Base-by-base conservation (phyloP, 345 rosid species). In the Rhizophora apiculata region DNA sequence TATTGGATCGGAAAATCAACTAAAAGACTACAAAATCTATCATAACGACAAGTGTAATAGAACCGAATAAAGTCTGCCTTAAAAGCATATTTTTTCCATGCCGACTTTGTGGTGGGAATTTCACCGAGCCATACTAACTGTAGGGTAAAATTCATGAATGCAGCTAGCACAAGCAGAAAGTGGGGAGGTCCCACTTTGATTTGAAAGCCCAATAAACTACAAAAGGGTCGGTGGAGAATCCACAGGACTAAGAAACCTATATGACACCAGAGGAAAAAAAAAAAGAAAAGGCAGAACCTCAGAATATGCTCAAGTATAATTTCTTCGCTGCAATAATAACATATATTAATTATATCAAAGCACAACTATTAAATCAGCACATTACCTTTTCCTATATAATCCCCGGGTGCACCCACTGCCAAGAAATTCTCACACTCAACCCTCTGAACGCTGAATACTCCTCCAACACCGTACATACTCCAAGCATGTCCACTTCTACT, bases 181-280 rank as follows among this genome's bases (percentile, higher is more conserved):
- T 77, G 82, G 81, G 81, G 34, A 24, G 71, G 63, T 27, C 76
- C 79, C 73, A 66, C 21, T 63, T 76, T 74, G 72, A 80, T 71
- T 54, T 54, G 67, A 72, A 68, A 76, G 72, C 68, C 76, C 78
- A 75, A 75, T 76, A 69, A 68, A 63, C 62, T 66, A 61, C 70
- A 59, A 13, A 72, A 67, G 64, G 71, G 68, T 79, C 68, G 81
- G 90, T 87, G 92, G 92, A 83, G 80, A 61, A 80, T 72, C 86
- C 78, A 76, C 51, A 72, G 29, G 62, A 71, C 68, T 56, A n/a
- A 48, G 21, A 82, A 51, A 58, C 54, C 58, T 24, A 8, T 43
- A 69, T 51, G 58, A 58, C 3, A 59, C 22, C 64, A 29, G 24
- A 59, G 53, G 72, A 24, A 72, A 62, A 64, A 59, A 62, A 11